These are phyloP conservation scores for Penicillium janthinellum DNA, from an alignment of 2,329 filamentous ascomycete species.

Conservation along the genomic window DNA sequence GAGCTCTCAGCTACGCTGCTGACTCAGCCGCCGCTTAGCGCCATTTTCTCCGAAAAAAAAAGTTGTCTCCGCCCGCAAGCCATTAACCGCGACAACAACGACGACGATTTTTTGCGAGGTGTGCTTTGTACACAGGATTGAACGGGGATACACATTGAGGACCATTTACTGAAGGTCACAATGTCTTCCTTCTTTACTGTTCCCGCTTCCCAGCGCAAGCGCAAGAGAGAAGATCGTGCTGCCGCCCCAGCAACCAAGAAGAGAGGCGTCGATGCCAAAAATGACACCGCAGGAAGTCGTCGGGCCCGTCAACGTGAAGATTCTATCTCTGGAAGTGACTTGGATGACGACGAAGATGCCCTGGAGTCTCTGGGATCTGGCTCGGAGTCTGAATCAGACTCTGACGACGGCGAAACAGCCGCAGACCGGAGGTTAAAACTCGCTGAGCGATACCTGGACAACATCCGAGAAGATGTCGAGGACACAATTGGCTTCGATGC, in stretches of 20 bases:
- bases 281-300: slow-evolving; percentile 42
- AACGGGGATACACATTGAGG: slow-evolving; percentile 5
- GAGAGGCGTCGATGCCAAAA: slow-evolving; percentile 44
- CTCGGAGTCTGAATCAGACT: slow-evolving; percentile 64
- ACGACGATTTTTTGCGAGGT: slow-evolving; percentile 7
- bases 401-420: slow-evolving; percentile 77
- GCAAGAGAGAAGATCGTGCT: slow-evolving; percentile 67
- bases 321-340: slow-evolving; percentile 84
- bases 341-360: slow-evolving; percentile 64
- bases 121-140: slow-evolving; percentile 8
- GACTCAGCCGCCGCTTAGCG: slow-evolving; percentile 38
- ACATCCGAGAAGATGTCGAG: slow-evolving; percentile 76
- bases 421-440: slow-evolving; percentile 83
- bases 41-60: slow-evolving; percentile 42
- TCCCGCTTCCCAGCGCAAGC: slow-evolving; percentile 84
- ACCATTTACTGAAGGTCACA: slow-evolving; percentile 1
- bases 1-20: slow-evolving; percentile 41
- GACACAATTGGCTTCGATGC: slow-evolving; percentile 87
- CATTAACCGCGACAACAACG: slow-evolving; percentile 15
- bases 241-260: slow-evolving; percentile 49
- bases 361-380: slow-evolving; percentile 51
- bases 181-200: slow-evolving; percentile 98
- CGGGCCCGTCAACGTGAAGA: slow-evolving; percentile 62
- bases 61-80: slow-evolving; percentile 30
- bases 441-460: slow-evolving; percentile 90